Conservation (phyloP, 805 yeast genomes). For the Yarrowia keelungensis region DNA sequence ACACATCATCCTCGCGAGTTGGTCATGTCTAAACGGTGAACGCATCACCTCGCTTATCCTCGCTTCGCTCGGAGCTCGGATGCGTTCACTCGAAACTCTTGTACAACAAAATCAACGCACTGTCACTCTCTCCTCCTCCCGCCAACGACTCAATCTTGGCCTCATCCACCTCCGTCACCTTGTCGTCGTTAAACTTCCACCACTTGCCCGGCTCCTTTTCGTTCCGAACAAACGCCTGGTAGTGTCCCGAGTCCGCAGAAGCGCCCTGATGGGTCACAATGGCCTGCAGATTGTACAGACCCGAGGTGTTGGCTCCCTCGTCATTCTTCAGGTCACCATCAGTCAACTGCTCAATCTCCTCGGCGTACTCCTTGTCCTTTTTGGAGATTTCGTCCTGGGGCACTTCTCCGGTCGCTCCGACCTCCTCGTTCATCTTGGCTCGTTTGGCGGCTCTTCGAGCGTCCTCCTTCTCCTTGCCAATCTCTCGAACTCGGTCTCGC, state of each 20-base stretch:
- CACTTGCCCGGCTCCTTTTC: conserved; percentile 69
- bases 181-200: conserved; percentile 96
- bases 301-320: conserved; percentile 80
- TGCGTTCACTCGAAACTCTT: conserved; percentile 66
- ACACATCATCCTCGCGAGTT: no score
- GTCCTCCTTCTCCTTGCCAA: conserved; percentile 77
- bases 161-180: conserved; percentile 75
- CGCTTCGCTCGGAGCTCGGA: no score
- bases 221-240: conserved; percentile 87
- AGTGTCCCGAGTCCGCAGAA: conserved; percentile 96
- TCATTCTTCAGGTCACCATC: conserved; percentile 55
- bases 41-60: no score
- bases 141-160: conserved; percentile 85
- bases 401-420: conserved; percentile 42
- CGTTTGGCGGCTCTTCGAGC: conserved; percentile 76
- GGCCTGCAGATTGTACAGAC: conserved; percentile 81
- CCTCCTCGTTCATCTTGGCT: conserved; percentile 53
- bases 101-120: conserved; percentile 88
- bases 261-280: conserved; percentile 94
- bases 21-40: no score
- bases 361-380: conserved; percentile 45
- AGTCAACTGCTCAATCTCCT: conserved; percentile 47
- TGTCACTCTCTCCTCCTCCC: conserved; percentile 97
- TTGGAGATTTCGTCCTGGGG: conserved; percentile 42
- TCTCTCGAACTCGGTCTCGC: conserved; percentile 77